Base-by-base conservation (phyloP, 2,329 filamentous ascomycete species). In the Stemphylium beticola region DNA sequence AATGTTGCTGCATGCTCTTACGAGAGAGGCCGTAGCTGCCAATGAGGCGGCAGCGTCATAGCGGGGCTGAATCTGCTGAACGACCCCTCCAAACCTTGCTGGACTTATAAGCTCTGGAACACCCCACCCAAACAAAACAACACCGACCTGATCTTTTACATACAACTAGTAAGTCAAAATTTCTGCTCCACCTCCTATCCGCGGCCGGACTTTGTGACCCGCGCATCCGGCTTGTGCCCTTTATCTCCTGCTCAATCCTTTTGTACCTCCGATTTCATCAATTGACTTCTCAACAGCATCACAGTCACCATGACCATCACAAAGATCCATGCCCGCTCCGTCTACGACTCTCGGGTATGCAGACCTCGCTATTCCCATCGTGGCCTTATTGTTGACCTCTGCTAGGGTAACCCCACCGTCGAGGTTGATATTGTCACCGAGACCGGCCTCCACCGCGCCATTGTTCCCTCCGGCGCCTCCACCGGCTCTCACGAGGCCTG, bases 361-460 rank as follows among this genome's bases (percentile, higher is more conserved):
- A 14, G 4, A 44, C 34, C 6, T 41, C 45, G 24, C 36, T 22
- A 24, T 32, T 33, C 31, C 22, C 24, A 22, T 4, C 18, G 8
- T 50, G 22, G 17, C 39, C 33, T 38, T 33, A 34, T 26, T 32
- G 44, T 57, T 68, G 45, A 67, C 52, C 12, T 26, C 17, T 33
- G 39, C n/a, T 33, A 68, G 66, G 87, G 87, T 78, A 99, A 99
- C 88, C 95, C 95, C 75, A 99, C 95, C 77, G 93, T 97, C 76
- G 93, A 98, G 86, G 93, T 98, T 74, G 93, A 97, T 78, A 87
- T 97, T 72, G 90, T 96, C 82, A 97, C 93, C 71, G 92, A 96
- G 83, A 96, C 90, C 72, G 93, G 93, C 76, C 88, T 98, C 63
- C 93, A 97, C 87, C 92, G 93, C 76, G 93, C 93, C 78, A 97